Base-by-base conservation (phyloP, 176 grass and related monocot genomes). In the Cocos nucifera region DNA sequence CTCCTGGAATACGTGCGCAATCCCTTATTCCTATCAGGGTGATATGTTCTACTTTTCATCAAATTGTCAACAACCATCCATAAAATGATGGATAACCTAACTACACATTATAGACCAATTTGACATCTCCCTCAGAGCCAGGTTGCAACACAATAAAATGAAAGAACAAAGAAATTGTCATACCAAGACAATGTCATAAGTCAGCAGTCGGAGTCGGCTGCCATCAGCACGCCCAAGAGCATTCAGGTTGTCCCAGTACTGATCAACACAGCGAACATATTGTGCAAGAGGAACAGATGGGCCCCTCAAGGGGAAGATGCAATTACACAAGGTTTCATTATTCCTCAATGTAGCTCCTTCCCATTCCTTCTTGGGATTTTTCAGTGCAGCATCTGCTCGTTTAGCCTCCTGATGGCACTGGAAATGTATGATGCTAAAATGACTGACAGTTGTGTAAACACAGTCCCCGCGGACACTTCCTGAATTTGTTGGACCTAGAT, bases 351-450 rank as follows among this genome's bases (percentile, higher is more conserved):
- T 84, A 75, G 92, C 92, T 26, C 92, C 92, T 59, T 97, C 92
- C 92, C 92, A 97, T 79, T 97, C 92, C 70, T 85, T 97, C 77
- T 97, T 97, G 17, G 92, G 92, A 71, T 67, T 91, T 77, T 83
- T 97, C 57, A 91, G 69, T 63, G 87, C 81, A 64, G 92, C 73
- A 88, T 97, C 92, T 58, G 92, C 87, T 53, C 92, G 64, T 75
- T 97, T 97, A 5, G 87, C 92, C 69, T 97, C 92, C 78, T 97
- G 92, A 67, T 97, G 87, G 30, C 92, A 97, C 65, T 97, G 92
- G 62, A 87, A 88, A 62, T 97, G 92, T 78, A 97, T 97, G 63
- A 91, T 90, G 73, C 91, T 91, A 72, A 97, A 97, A 64, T 97
- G 87, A 55, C 87, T 88, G 75, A 97, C 92, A 32, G 84, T 91